Evolutionary conservation across 108 stramenopile genomes (phyloP).

Genomic region (Pseudonitzschia multiseries): DNA sequence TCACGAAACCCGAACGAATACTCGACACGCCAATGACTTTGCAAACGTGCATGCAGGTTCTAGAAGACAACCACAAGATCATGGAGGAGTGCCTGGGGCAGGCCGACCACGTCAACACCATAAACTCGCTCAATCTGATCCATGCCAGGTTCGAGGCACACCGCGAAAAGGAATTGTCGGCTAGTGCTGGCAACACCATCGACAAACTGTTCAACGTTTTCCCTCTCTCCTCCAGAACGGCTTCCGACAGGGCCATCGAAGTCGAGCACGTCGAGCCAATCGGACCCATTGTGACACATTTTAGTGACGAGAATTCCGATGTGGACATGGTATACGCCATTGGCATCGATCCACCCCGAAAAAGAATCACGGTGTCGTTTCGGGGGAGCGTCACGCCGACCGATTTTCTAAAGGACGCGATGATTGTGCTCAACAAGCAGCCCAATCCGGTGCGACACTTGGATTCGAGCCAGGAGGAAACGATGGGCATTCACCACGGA

Average conservation of each 20-base stretch:
- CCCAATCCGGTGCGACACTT: slow-evolving; percentile 47
- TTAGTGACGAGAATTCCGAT: slow-evolving; percentile 54
- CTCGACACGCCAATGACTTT: slow-evolving; percentile 19
- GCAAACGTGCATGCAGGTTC: slow-evolving; percentile 4
- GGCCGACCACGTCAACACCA: slow-evolving; percentile 18
- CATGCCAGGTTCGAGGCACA: slow-evolving; percentile 11
- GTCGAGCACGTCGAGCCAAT: background rate
- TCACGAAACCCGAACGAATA: slow-evolving; percentile 12
- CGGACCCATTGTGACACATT: slow-evolving; percentile 33
- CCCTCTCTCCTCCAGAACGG: background rate
- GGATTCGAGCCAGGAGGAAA: background rate
- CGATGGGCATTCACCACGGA: slow-evolving; percentile 65
- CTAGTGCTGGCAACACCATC: background rate
- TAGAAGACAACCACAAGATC: slow-evolving; percentile 19
- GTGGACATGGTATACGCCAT: slow-evolving; percentile 76
- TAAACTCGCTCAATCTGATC: slow-evolving; percentile 17
- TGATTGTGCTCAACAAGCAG: slow-evolving; percentile 38
- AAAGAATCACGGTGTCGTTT: slow-evolving; percentile 65
- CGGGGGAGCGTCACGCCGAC: slow-evolving; percentile 64
- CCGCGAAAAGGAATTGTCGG: background rate
- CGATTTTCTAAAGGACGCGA: slow-evolving; percentile 73
- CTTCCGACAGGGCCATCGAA: background rate
- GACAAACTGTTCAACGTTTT: background rate
- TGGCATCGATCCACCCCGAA: slow-evolving; percentile 47
- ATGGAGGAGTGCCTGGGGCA: slow-evolving; percentile 21